phyloP scores from a whole-genome alignment of 768 basidiomycete species.

The Pulveroboletus sp. region DNA sequence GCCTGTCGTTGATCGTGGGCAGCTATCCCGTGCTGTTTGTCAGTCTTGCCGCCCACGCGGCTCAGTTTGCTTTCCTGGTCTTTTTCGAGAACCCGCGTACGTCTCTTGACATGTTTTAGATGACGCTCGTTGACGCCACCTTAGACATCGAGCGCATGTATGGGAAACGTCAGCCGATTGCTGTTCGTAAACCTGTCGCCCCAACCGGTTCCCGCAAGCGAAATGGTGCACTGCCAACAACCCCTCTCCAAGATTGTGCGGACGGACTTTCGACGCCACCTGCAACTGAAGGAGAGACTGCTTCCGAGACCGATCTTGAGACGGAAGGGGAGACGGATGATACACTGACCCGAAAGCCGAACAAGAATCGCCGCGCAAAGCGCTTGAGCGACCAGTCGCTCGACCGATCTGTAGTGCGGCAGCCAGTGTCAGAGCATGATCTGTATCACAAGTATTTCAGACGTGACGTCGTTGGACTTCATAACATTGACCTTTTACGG shows the following conservation, averaged over 20 bases:
- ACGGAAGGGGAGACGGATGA: conserved; percentile 61
- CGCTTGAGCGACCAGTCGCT: conserved; percentile 6
- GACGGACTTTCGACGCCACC: conserved; percentile 53
- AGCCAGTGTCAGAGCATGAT: conserved; percentile 74
- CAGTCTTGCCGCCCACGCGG: conserved; percentile 90
- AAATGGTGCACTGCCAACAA: conserved; percentile 7
- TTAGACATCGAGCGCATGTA: conserved; percentile 92
- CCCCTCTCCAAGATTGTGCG: conserved; percentile 20
- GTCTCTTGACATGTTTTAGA: conserved; percentile 27
- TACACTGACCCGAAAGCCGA: conserved; percentile 8
- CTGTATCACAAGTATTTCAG: conserved; percentile 87
- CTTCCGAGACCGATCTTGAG: conserved; percentile 68
- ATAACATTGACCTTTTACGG: conserved; percentile 85
- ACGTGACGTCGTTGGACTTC: conserved; percentile 77
- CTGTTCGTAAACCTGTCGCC: conserved; percentile 70
- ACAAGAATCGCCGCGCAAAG: not conserved
- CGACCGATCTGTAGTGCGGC: not conserved
- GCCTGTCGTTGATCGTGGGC: conserved; percentile 85
- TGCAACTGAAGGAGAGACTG: conserved; percentile 69
- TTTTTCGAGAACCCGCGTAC: conserved; percentile 97
- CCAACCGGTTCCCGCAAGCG: conserved; percentile 20
- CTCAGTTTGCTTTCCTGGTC: conserved; percentile 94
- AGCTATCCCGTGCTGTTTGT: conserved; percentile 91
- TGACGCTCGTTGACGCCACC: not conserved
- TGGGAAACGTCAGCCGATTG: conserved; percentile 88